Evolutionary conservation across 345 rosid genomes (phyloP).

Genomic region (Rhizophora mangle): DNA sequence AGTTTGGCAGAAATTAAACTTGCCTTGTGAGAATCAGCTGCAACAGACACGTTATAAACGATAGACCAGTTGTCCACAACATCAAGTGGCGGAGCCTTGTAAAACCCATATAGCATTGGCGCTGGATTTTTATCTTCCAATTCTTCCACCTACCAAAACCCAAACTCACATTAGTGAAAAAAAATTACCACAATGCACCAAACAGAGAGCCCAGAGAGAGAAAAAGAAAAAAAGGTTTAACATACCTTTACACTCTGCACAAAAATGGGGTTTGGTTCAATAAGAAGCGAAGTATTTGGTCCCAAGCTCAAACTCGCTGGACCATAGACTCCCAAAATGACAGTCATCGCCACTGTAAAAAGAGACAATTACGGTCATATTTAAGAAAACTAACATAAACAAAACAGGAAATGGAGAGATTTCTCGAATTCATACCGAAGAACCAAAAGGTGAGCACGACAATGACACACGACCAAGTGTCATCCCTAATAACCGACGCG

Average conservation of each 20-base stretch:
- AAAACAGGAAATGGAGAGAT: not conserved
- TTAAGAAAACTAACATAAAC: not conserved
- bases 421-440: conserved; percentile 54
- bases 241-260: conserved; percentile 74
- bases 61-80: conserved; percentile 56
- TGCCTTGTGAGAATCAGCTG: conserved; percentile 71
- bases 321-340: conserved; percentile 86
- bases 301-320: conserved; percentile 57
- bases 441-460: conserved; percentile 85
- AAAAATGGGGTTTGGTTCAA: conserved; percentile 68
- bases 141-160: conserved; percentile 58
- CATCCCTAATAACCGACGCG: conserved; percentile 45
- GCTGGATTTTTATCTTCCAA: conserved; percentile 48
- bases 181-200: not conserved
- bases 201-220: not conserved
- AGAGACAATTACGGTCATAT: not conserved
- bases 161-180: not conserved
- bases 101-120: conserved; percentile 56
- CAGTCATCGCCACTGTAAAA: conserved; percentile 73
- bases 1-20: conserved; percentile 8
- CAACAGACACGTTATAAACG: conserved; percentile 42
- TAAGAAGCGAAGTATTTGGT: conserved; percentile 63
- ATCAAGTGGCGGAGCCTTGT: conserved; percentile 65
- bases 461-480: conserved; percentile 83
- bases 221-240: not conserved